A percentile compares a stretch with the other conserved stretches of the same genome.
These are phyloP conservation scores for Dendrobium officinale DNA, from an alignment of 106 monocot genomes.

Conservation along the genomic window DNA sequence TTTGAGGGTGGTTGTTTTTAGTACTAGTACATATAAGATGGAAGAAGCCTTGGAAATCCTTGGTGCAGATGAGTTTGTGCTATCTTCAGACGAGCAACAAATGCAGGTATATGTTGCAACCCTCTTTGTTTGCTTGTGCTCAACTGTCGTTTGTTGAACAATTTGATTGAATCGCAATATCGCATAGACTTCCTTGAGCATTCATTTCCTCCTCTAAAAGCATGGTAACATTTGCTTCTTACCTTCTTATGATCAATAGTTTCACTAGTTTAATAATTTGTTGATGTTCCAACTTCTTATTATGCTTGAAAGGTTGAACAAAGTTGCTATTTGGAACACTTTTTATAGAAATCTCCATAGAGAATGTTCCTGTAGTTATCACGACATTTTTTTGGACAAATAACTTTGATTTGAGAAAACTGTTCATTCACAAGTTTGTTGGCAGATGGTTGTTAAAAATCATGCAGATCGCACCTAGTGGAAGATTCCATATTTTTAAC, in stretches of 20 bases:
- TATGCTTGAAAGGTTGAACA: neutral
- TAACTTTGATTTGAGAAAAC: neutral
- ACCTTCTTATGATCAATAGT: neutral
- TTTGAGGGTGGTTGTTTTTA: constrained; percentile 71
- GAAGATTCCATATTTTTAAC: no score
- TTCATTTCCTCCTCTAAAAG: no score
- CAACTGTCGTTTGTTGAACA: neutral
- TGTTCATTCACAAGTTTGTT: neutral
- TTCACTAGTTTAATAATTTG: neutral
- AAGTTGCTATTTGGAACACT: neutral
- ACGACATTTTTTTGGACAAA: neutral
- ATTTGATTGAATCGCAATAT: neutral
- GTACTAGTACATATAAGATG: constrained; percentile 76
- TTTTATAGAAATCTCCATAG: neutral
- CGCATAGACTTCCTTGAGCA: neutral
- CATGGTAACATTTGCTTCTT: neutral
- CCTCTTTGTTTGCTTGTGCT: neutral
- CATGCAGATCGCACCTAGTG: no score
- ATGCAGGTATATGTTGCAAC: constrained; percentile 50
- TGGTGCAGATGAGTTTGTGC: constrained; percentile 76
- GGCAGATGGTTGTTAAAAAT: no score
- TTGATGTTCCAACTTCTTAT: neutral
- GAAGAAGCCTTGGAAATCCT: constrained; percentile 68
- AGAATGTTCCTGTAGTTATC: neutral
- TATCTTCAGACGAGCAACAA: constrained; percentile 64